phyloP scores from a whole-genome alignment of 352 stramenopile species.

The Achlya hypogyna region DNA sequence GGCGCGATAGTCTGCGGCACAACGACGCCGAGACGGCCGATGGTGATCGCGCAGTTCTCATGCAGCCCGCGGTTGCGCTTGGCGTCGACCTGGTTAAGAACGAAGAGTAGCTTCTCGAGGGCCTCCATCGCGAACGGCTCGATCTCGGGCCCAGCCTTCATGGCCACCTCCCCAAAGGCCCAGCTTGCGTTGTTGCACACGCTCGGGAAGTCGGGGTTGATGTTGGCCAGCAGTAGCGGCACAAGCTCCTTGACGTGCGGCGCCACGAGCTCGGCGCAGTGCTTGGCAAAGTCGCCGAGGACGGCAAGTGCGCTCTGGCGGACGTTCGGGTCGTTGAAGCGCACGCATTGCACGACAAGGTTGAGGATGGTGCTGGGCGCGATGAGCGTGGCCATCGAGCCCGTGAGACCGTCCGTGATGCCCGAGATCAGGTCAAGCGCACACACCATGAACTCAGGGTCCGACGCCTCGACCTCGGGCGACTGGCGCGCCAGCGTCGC shows the following conservation, averaged over 20 bases:
- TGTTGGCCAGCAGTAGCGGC: slow-evolving; percentile 81
- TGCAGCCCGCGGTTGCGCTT: slow-evolving; percentile 81
- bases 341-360: slow-evolving; percentile 78
- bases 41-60: slow-evolving; percentile 87
- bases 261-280: slow-evolving; percentile 53
- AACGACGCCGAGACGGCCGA: slow-evolving; percentile 80
- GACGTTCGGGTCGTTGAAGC: slow-evolving; percentile 81
- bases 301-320: slow-evolving; percentile 85
- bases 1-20: slow-evolving; percentile 74
- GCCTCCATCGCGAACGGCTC: slow-evolving; percentile 42
- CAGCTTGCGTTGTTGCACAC: slow-evolving; percentile 91
- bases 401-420: slow-evolving; percentile 79
- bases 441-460: slow-evolving; percentile 85
- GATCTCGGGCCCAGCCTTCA: slow-evolving; percentile 78
- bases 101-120: slow-evolving; percentile 3
- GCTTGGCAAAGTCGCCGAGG: slow-evolving; percentile 83
- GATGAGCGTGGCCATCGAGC: slow-evolving; percentile 67
- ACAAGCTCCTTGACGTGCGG: slow-evolving; percentile 68
- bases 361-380: slow-evolving; percentile 80
- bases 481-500: slow-evolving; percentile 73
- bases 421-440: slow-evolving; percentile 83
- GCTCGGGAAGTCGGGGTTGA: slow-evolving; percentile 76
- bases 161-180: slow-evolving; percentile 84
- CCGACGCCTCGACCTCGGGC: slow-evolving; percentile 75
- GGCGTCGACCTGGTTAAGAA: slow-evolving; percentile 23